These are phyloP conservation scores for Psilocybe azurescens DNA, from an alignment of 768 basidiomycete species.

Conservation along the genomic window DNA sequence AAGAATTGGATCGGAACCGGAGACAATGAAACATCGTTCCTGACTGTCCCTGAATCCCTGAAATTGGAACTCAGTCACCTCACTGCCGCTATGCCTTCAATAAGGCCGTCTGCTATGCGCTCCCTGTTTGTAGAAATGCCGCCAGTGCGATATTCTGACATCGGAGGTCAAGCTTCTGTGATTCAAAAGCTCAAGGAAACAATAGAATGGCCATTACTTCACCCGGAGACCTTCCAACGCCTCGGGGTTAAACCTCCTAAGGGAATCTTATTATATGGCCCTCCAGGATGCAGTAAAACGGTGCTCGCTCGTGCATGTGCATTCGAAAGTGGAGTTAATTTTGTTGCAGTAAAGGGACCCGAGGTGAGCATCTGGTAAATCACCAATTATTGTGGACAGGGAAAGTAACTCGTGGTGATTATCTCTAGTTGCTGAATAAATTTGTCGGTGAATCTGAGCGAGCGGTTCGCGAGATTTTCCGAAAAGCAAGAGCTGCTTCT, in stretches of 20 bases:
- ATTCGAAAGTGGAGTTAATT: slow-evolving; percentile 93
- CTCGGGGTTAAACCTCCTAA: slow-evolving; percentile 89
- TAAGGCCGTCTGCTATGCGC: slow-evolving; percentile 94
- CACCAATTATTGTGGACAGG: background rate
- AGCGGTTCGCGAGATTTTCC: slow-evolving; percentile 92
- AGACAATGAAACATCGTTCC: slow-evolving; percentile 18
- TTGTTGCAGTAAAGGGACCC: slow-evolving; percentile 96
- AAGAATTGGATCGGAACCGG: slow-evolving; percentile 69
- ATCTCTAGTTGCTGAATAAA: slow-evolving; percentile 84
- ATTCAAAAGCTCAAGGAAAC: slow-evolving; percentile 90
- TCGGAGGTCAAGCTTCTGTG: slow-evolving; percentile 84
- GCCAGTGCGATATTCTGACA: slow-evolving; percentile 81
- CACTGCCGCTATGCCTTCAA: slow-evolving; percentile 68
- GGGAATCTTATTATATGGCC: slow-evolving; percentile 92
- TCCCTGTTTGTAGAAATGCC: slow-evolving; percentile 90
- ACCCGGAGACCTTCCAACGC: slow-evolving; percentile 85
- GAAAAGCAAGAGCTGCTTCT: slow-evolving; percentile 91
- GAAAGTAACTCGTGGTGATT: background rate
- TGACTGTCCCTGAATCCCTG: slow-evolving; percentile 28
- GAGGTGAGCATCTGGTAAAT: slow-evolving; percentile 61
- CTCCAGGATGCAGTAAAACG: slow-evolving; percentile 98
- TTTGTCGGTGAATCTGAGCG: slow-evolving; percentile 98
- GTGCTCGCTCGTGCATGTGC: slow-evolving; percentile 91
- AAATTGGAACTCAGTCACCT: slow-evolving; percentile 69
- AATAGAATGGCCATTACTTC: slow-evolving; percentile 93